phyloP scores from a whole-genome alignment of 306 rosid species.

The Senna tora region DNA sequence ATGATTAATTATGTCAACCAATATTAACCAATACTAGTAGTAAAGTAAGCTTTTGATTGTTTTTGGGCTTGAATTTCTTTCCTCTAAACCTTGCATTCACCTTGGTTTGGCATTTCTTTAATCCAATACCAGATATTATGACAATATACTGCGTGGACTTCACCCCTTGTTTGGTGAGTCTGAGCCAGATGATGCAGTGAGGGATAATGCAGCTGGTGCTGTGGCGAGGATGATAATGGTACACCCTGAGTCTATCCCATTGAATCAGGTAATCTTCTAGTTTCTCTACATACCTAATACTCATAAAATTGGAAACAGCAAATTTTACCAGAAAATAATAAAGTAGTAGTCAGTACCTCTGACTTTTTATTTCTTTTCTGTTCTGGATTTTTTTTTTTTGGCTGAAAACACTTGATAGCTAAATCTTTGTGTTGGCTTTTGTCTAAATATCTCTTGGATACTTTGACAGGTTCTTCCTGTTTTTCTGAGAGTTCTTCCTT shows the following conservation, averaged over 20 bases:
- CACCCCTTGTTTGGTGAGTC: conserved; percentile 94
- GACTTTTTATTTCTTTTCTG: neutral
- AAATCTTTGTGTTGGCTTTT: conserved; percentile 17
- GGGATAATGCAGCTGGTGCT: conserved; percentile 99
- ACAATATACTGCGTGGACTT: conserved; percentile 77
- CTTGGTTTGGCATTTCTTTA: conserved; percentile 44
- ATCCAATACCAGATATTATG: conserved; percentile 70
- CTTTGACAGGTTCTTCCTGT: conserved; percentile 88
- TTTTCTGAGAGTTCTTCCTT: conserved; percentile 85
- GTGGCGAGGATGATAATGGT: conserved; percentile 99
- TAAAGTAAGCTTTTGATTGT: neutral
- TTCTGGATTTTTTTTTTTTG: conserved; percentile 19
- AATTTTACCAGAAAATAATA: neutral
- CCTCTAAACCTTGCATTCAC: conserved; percentile 28
- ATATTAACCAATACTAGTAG: conserved; percentile 12
- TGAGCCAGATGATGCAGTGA: conserved; percentile 94
- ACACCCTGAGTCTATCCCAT: conserved; percentile 88
- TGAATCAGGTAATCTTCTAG: conserved; percentile 69
- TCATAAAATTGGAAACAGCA: conserved; percentile 1
- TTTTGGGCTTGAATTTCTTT: conserved; percentile 31
- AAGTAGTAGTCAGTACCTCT: neutral
- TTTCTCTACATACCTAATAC: conserved; percentile 20
- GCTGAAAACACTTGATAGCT: conserved; percentile 14
- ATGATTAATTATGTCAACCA: conserved; percentile 23
- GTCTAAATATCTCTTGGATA: conserved; percentile 31